Percentiles rank a stretch among this genome's conserved stretches.
These are phyloP conservation scores for Syzygium syzygioides DNA, from an alignment of 441 rosid species.

Conservation along the genomic window DNA sequence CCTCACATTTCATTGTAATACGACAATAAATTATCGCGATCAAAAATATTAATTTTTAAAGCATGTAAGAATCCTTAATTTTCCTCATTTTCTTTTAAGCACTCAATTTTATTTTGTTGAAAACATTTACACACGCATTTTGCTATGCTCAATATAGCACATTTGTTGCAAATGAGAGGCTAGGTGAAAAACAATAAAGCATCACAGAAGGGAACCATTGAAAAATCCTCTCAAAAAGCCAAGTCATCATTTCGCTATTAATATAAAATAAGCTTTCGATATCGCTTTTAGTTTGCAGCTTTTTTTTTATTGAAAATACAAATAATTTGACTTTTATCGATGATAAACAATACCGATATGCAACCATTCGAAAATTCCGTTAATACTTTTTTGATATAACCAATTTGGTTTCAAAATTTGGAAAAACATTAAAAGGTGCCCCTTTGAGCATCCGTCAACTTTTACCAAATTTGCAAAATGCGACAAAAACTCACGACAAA, in stretches of 20 bases:
- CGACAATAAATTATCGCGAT: no score
- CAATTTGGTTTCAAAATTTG: background rate
- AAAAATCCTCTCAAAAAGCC: background rate
- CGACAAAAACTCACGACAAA: rapidly evolving
- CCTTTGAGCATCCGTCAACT: rapidly evolving
- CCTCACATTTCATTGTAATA: no score
- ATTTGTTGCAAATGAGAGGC: background rate
- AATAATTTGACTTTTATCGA: background rate
- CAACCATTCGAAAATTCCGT: rapidly evolving
- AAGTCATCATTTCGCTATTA: background rate
- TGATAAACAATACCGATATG: background rate
- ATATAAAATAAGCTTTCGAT: background rate
- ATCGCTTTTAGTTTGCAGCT: background rate
- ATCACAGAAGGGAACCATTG: background rate
- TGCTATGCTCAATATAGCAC: background rate
- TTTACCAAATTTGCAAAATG: rapidly evolving
- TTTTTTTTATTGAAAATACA: background rate
- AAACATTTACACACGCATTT: background rate
- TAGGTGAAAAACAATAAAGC: background rate
- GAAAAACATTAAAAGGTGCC: no score
- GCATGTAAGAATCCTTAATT: no score
- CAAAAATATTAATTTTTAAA: no score
- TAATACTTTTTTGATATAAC: background rate
- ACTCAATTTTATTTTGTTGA: background rate
- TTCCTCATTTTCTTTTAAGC: no score